These are phyloP conservation scores for Helianthus tuberosus DNA, from an alignment of 129 eudicot species.

Conservation along the genomic window DNA sequence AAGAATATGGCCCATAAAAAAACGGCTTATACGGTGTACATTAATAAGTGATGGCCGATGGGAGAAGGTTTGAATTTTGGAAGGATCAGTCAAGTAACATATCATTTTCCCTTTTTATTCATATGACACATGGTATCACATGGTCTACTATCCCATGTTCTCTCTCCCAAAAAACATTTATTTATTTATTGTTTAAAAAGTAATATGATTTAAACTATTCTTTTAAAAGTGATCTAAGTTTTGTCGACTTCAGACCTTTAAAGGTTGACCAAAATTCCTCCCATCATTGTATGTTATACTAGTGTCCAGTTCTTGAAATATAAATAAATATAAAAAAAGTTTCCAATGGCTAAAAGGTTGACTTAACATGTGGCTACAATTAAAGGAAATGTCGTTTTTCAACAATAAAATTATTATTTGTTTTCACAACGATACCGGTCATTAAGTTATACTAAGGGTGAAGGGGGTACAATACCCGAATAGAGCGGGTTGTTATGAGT, in stretches of 20 bases:
- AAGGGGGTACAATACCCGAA: too few species aligned
- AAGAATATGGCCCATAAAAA: background rate
- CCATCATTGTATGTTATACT: background rate
- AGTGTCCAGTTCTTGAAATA: background rate
- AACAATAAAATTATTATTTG: background rate
- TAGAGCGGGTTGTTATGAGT: too few species aligned
- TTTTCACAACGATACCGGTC: too few species aligned
- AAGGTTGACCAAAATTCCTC: slow-evolving; percentile 12
- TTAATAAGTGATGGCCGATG: background rate
- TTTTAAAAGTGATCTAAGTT: background rate
- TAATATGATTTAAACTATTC: background rate
- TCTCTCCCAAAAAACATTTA: background rate
- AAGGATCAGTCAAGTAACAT: slow-evolving; percentile 25
- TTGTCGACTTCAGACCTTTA: background rate
- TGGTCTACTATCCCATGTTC: slow-evolving; percentile 25
- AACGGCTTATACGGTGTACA: background rate
- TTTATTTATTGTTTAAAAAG: background rate
- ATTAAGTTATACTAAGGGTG: too few species aligned
- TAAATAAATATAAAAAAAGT: background rate
- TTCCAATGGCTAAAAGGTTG: background rate
- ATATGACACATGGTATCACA: slow-evolving; percentile 25
- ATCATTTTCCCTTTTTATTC: slow-evolving; percentile 18
- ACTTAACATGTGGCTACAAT: background rate
- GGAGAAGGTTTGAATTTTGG: slow-evolving; percentile 1
- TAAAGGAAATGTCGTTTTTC: background rate